Conservation (phyloP, 208 protist genomes). For the Leishmania major region DNA sequence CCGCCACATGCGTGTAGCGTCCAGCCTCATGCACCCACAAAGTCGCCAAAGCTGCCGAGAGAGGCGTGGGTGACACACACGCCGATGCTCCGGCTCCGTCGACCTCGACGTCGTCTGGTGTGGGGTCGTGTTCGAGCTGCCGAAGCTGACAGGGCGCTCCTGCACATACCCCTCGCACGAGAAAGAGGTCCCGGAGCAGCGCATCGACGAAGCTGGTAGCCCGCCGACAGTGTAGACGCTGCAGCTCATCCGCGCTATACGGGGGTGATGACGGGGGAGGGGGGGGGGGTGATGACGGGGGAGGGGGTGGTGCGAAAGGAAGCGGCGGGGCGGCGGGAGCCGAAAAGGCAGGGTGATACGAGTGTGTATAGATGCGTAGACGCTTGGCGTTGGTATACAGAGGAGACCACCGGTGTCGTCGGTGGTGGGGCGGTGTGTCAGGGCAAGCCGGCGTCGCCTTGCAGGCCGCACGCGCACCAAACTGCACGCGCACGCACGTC, state of each 20-base stretch:
- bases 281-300: neutral
- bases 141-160: neutral
- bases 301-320: no score
- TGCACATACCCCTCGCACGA: neutral
- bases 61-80: neutral
- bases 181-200: neutral
- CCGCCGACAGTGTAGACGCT: neutral
- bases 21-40: neutral
- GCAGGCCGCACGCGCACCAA: no score
- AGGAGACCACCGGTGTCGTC: no score
- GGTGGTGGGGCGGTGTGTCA: no score
- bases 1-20: neutral
- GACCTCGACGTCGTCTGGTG: neutral
- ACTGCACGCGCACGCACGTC: no score
- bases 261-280: neutral
- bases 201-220: neutral
- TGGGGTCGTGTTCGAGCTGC: neutral
- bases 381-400: no score
- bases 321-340: no score
- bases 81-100: neutral
- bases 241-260: neutral
- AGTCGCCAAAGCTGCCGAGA: neutral
- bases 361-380: no score
- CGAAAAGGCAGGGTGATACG: no score
- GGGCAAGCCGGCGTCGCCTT: no score